A percentile compares a stretch with the other conserved stretches of the same genome.
phyloP scores from a whole-genome alignment of 2,329 filamentous ascomycete genomes.

The Ophiostoma montium region DNA sequence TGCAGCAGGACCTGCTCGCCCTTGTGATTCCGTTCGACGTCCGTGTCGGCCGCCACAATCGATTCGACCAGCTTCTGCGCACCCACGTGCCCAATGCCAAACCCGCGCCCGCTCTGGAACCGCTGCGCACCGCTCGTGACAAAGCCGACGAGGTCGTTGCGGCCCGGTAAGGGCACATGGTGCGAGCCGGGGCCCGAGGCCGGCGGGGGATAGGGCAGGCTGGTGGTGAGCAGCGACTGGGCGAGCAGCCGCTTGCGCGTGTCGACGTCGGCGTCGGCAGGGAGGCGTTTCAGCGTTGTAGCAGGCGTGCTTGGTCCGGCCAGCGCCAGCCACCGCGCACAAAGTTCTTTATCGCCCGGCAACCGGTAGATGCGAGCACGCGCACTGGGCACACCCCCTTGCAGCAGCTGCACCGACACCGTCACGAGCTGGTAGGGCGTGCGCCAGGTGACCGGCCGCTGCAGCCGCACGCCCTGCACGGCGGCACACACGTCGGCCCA shows the following conservation, averaged over 20 bases:
- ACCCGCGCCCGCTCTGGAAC: conserved; percentile 59
- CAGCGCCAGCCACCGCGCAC: conserved; percentile 56
- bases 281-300: conserved; percentile 10
- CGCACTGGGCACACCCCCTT: conserved; percentile 53
- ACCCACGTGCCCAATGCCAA: conserved; percentile 52
- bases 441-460: conserved; percentile 10
- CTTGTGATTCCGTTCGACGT: not conserved
- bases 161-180: conserved; percentile 56
- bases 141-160: conserved; percentile 72
- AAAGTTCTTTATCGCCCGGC: conserved; percentile 37
- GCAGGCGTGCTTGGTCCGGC: too few species aligned
- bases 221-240: conserved; percentile 31
- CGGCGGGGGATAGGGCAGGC: conserved; percentile 25
- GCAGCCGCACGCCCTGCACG: conserved; percentile 21
- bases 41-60: conserved; percentile 12
- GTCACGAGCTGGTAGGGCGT: conserved; percentile 31
- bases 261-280: conserved; percentile 20
- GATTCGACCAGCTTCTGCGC: conserved; percentile 40
- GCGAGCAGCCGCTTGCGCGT: conserved; percentile 31
- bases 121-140: conserved; percentile 79
- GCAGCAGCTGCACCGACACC: conserved; percentile 51
- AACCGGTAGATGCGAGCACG: conserved; percentile 81
- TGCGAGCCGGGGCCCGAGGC: conserved; percentile 26
- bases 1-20: conserved; percentile 12
- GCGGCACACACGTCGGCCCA: conserved; percentile 13